Percentiles rank a stretch among this genome's conserved stretches.
phyloP scores from a whole-genome alignment of 2,329 filamentous ascomycete genomes.

The Seiridium unicorne region DNA sequence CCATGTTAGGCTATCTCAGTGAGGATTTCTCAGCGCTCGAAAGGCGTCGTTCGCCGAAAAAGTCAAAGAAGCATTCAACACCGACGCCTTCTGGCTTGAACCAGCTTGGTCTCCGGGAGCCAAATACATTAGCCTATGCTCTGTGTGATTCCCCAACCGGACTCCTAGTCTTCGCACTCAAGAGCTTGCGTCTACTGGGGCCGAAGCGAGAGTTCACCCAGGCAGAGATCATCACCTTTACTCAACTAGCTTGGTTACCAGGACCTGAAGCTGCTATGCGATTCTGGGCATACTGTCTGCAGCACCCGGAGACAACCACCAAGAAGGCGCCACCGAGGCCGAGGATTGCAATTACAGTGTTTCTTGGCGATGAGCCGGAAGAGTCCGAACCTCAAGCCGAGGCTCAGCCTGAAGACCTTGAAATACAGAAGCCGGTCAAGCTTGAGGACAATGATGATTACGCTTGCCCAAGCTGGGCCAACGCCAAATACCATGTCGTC shows the following conservation, averaged over 20 bases:
- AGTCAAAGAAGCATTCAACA: conserved; percentile 15
- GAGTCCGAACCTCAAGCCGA: conserved; percentile 1
- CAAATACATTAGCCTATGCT: conserved; percentile 57
- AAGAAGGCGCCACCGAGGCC: conserved; percentile 29
- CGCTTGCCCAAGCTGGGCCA: conserved; percentile 49
- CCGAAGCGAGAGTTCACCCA: conserved; percentile 40
- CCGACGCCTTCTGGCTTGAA: conserved; percentile 27
- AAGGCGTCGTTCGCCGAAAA: conserved; percentile 16
- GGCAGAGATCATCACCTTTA: conserved; percentile 58
- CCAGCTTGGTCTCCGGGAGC: conserved; percentile 35
- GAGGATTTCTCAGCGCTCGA: conserved; percentile 48
- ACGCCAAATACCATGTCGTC: conserved; percentile 40
- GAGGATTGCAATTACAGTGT: conserved; percentile 46
- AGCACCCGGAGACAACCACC: conserved; percentile 28
- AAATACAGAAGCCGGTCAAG: not conserved
- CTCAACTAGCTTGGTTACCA: conserved; percentile 64
- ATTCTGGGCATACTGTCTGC: conserved; percentile 49
- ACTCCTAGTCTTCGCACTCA: conserved; percentile 53
- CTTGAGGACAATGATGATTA: conserved; percentile 27
- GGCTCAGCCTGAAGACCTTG: conserved; percentile 12
- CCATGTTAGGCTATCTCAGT: conserved; percentile 55
- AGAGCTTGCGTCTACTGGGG: conserved; percentile 40
- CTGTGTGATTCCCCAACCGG: conserved; percentile 62
- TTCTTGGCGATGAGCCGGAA: conserved; percentile 32
- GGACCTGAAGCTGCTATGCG: conserved; percentile 61